Evolutionary conservation across 306 rosid genomes (phyloP).

Genomic region (Glycine latifolia): DNA sequence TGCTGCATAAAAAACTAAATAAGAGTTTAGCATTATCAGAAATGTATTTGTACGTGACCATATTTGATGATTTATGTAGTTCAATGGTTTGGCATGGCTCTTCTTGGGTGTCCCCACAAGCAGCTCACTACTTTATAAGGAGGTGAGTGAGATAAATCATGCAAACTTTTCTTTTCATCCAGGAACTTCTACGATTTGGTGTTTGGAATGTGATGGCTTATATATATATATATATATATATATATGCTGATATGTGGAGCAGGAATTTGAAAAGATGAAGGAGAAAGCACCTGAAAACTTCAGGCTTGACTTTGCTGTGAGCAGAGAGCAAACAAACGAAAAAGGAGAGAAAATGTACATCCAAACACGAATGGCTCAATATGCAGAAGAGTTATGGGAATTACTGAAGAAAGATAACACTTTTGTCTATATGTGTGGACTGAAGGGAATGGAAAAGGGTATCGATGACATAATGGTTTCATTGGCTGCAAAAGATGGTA

Average conservation of each 20-base stretch:
- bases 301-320: constrained; percentile 59
- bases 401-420: constrained; percentile 91
- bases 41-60: constrained; percentile 2
- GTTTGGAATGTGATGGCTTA: too few species aligned
- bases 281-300: too few species aligned
- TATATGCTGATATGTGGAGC: too few species aligned
- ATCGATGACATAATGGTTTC: constrained; percentile 93
- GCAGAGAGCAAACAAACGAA: constrained; percentile 95
- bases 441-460: constrained; percentile 98
- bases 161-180: constrained; percentile 5
- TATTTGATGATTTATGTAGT: constrained; percentile 54
- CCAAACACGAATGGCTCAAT: constrained; percentile 97
- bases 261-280: too few species aligned
- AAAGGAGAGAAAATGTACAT: constrained; percentile 98
- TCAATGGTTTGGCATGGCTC: constrained; percentile 99
- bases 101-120: constrained; percentile 98
- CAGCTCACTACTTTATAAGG: constrained; percentile 96
- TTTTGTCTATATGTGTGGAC: constrained; percentile 92
- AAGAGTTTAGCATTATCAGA: neutral
- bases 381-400: constrained; percentile 94
- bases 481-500: constrained; percentile 92
- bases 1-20: constrained; percentile 19
- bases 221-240: neutral
- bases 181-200: neutral
- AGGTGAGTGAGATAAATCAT: constrained; percentile 74